phyloP scores from a whole-genome alignment of 176 grass and related monocot species.

The Eleusine indica region DNA sequence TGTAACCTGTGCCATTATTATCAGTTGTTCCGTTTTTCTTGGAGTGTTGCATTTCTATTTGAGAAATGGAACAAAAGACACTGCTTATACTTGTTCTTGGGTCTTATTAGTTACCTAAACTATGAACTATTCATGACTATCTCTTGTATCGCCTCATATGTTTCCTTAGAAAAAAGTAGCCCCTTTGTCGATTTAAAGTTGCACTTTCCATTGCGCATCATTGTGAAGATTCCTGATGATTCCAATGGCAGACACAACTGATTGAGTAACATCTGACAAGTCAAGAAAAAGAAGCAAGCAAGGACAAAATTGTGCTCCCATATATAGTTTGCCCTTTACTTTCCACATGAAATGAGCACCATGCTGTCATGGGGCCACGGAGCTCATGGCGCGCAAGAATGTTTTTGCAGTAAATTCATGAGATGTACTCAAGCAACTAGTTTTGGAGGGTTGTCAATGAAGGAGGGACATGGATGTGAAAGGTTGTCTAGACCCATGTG shows the following conservation, averaged over 20 bases:
- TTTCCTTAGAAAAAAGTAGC: constrained; percentile 18
- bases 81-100: neutral
- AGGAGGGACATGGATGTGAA: constrained; percentile 55
- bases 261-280: constrained; percentile 49
- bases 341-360: constrained; percentile 28
- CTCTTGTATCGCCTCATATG: constrained; percentile 4
- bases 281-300: constrained; percentile 20
- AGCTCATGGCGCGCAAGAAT: constrained; percentile 20
- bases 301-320: constrained; percentile 41
- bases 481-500: constrained; percentile 55
- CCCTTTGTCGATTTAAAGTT: neutral
- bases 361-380: constrained; percentile 24
- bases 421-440: constrained; percentile 15
- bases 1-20: constrained; percentile 23
- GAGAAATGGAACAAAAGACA: neutral
- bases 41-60: neutral
- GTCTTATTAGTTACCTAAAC: neutral
- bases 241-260: constrained; percentile 58
- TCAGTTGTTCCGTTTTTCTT: neutral
- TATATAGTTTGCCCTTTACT: constrained; percentile 11
- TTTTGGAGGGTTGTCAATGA: constrained; percentile 4
- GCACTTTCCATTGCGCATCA: constrained; percentile 25
- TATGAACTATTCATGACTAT: constrained; percentile 2
- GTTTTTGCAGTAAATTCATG: constrained; percentile 25
- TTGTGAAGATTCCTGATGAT: constrained; percentile 46